Evolutionary conservation across 306 rosid species (phyloP).

Genomic region (Ormosia emarginata): DNA sequence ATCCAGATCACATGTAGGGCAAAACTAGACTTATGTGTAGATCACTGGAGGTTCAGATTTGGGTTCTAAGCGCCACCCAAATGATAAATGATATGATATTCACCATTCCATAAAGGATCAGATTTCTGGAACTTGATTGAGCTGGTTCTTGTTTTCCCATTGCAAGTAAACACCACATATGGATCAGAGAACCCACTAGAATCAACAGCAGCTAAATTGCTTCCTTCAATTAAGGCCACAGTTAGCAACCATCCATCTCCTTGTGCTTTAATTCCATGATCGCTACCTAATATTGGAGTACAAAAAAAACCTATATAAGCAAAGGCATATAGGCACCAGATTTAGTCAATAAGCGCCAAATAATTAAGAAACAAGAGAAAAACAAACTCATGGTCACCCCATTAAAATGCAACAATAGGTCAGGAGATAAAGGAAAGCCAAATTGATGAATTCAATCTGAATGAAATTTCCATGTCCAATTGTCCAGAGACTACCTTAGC

Average conservation of each 20-base stretch:
- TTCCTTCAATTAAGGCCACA: constrained; percentile 92
- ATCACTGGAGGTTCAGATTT: constrained; percentile 3
- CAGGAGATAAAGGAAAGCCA: not conserved
- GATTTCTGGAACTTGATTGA: constrained; percentile 84
- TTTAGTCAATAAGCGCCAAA: not conserved
- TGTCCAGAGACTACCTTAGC: not conserved
- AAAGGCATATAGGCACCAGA: constrained; percentile 15
- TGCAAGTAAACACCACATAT: constrained; percentile 85
- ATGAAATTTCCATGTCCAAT: not conserved
- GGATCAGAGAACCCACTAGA: constrained; percentile 72
- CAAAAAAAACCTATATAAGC: constrained; percentile 10
- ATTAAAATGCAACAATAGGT: not conserved
- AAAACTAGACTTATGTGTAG: not conserved
- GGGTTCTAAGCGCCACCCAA: not conserved
- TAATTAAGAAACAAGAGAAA: not conserved
- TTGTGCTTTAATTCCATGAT: constrained; percentile 88
- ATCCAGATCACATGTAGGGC: not conserved
- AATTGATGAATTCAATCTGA: not conserved
- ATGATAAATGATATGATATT: constrained; percentile 16
- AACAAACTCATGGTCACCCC: not conserved
- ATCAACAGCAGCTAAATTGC: constrained; percentile 66
- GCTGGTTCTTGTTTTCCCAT: constrained; percentile 89
- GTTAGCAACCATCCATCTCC: constrained; percentile 99
- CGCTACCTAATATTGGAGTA: constrained; percentile 60
- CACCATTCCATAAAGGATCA: constrained; percentile 94